Conservation (phyloP, 1,139 yeast species). For the Taphrina sp. region DNA sequence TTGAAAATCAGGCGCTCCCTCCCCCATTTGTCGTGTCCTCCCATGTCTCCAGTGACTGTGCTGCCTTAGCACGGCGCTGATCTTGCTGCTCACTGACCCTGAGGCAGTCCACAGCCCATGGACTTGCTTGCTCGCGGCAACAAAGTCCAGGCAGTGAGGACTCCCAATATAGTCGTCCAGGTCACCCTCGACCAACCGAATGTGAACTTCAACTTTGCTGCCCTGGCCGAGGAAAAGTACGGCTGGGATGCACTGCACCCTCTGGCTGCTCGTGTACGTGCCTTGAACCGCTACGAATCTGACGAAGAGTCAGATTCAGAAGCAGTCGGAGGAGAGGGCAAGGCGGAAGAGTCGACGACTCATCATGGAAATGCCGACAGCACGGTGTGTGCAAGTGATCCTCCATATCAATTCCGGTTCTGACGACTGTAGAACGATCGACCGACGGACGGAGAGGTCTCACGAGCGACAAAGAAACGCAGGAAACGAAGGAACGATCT, state of each 20-base stretch:
- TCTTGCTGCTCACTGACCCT: no score
- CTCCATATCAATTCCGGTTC: background rate
- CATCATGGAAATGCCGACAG: no score
- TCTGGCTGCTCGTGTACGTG: conserved; percentile 47
- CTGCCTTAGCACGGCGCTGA: no score
- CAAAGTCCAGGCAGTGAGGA: conserved; percentile 5
- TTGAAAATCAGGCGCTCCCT: no score
- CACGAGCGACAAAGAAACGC: conserved; percentile 53
- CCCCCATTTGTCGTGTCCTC: no score
- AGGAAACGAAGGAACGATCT: conserved; percentile 51
- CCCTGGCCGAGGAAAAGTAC: conserved; percentile 79
- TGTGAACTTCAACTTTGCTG: conserved; percentile 73
- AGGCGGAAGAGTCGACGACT: conserved; percentile 45
- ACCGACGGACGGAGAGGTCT: no score
- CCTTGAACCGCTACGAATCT: conserved; percentile 37
- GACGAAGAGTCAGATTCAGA: conserved; percentile 62
- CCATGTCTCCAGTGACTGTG: background rate
- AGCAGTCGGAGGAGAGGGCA: conserved; percentile 51
- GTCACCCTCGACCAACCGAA: conserved; percentile 40
- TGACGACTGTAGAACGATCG: background rate
- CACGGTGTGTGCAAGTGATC: no score
- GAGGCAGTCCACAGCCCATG: no score
- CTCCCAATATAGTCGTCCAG: conserved; percentile 38
- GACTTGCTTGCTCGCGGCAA: conserved; percentile 18
- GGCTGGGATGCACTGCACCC: conserved; percentile 77